Evolutionary conservation across 2,329 filamentous ascomycete genomes (phyloP).

Genomic region (Stemphylium vesicarium): DNA sequence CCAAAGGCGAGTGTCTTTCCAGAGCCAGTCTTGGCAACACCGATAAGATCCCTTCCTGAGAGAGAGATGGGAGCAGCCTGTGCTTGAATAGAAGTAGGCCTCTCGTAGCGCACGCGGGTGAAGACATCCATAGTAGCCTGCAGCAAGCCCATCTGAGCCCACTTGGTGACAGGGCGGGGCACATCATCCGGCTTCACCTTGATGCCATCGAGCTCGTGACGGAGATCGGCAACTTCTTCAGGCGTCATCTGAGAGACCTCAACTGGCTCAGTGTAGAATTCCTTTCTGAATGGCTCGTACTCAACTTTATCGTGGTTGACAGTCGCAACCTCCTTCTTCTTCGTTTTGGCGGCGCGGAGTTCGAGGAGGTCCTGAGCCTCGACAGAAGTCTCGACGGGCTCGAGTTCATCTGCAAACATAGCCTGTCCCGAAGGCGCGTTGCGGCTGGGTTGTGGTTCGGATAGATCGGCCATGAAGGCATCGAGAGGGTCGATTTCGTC

Average conservation of each 20-base stretch:
- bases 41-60: conserved; percentile 94
- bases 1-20: conserved; percentile 97
- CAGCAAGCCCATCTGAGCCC: conserved; percentile 92
- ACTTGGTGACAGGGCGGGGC: conserved; percentile 93
- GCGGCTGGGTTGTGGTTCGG: conserved; percentile 46
- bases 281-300: conserved; percentile 85
- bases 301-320: conserved; percentile 87
- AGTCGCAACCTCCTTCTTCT: conserved; percentile 93
- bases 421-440: conserved; percentile 75
- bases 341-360: conserved; percentile 71
- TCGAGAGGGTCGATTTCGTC: conserved; percentile 88
- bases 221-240: conserved; percentile 79
- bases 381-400: conserved; percentile 68
- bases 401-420: conserved; percentile 86
- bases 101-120: conserved; percentile 79
- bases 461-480: conserved; percentile 87
- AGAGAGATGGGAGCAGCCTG: conserved; percentile 95
- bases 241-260: conserved; percentile 85
- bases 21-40: conserved; percentile 95
- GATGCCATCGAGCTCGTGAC: conserved; percentile 91
- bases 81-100: conserved; percentile 91
- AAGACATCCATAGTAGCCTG: conserved; percentile 88
- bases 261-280: conserved; percentile 90
- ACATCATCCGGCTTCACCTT: conserved; percentile 79
- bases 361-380: conserved; percentile 60